These are phyloP conservation scores for Leccinum arenicola DNA, from an alignment of 768 basidiomycete species.

Conservation along the genomic window DNA sequence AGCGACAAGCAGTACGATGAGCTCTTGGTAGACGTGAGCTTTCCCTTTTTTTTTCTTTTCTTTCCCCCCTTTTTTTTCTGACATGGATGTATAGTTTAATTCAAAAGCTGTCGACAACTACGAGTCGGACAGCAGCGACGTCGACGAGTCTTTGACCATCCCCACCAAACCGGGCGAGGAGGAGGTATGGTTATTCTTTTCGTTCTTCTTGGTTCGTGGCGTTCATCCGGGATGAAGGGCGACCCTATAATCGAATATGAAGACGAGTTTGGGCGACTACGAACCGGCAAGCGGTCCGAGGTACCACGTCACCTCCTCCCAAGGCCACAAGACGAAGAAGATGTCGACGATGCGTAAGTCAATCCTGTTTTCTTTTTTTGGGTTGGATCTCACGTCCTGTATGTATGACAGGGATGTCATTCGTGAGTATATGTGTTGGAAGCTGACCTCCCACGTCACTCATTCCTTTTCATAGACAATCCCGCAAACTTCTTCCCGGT, in stretches of 20 bases:
- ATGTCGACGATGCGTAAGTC: constrained; percentile 56
- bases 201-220: too few relatives aligned
- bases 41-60: background rate
- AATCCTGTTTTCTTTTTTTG: background rate
- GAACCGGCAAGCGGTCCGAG: constrained; percentile 69
- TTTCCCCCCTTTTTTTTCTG: background rate
- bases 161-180: constrained; percentile 41
- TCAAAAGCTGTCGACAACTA: constrained; percentile 50
- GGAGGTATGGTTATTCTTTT: constrained; percentile 31
- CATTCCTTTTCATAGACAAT: constrained; percentile 50
- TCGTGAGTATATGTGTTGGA: constrained; percentile 34
- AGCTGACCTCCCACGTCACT: background rate
- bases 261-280: constrained; percentile 81
- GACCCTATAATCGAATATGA: constrained; percentile 84
- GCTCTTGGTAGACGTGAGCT: constrained; percentile 74
- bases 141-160: constrained; percentile 72
- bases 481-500: constrained; percentile 85
- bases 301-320: constrained; percentile 65
- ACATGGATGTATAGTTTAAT: constrained; percentile 54
- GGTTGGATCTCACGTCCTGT: background rate
- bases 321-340: constrained; percentile 41
- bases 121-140: constrained; percentile 71
- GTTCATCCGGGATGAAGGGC: constrained; percentile 38
- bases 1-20: constrained; percentile 70
- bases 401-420: constrained; percentile 52